Evolutionary conservation across 768 basidiomycete genomes (phyloP).

Genomic region (Lyophyllum shimeji): DNA sequence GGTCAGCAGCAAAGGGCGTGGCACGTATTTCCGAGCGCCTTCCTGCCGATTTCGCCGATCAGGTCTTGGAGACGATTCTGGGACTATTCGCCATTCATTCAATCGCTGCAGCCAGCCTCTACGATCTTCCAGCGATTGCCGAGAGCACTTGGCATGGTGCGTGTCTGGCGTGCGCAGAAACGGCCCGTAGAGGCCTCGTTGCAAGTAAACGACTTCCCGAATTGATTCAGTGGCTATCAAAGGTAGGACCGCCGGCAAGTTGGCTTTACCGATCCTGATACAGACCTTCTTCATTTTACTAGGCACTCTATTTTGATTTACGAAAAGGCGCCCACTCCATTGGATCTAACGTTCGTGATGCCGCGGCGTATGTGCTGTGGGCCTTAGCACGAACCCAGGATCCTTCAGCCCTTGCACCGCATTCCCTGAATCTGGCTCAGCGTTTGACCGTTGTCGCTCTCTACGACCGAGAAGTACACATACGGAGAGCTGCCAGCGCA

Average conservation of each 20-base stretch:
- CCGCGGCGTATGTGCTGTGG: constrained; percentile 94
- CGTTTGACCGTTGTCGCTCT: constrained; percentile 76
- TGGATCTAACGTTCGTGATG: constrained; percentile 92
- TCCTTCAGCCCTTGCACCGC: constrained; percentile 52
- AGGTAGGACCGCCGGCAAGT: constrained; percentile 45
- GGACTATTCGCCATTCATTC: constrained; percentile 78
- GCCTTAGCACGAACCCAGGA: constrained; percentile 83
- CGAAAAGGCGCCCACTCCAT: constrained; percentile 91
- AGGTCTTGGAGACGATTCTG: constrained; percentile 82
- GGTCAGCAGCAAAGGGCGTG: constrained; percentile 91
- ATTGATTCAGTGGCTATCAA: constrained; percentile 77
- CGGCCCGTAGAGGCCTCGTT: constrained; percentile 82
- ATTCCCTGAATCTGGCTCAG: constrained; percentile 65
- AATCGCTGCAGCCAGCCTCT: constrained; percentile 57
- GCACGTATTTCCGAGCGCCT: constrained; percentile 83
- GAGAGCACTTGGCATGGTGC: constrained; percentile 96
- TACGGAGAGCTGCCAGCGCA: constrained; percentile 93
- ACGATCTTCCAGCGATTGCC: constrained; percentile 73
- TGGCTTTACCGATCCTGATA: neutral
- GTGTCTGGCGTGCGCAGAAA: constrained; percentile 88
- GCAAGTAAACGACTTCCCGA: constrained; percentile 53
- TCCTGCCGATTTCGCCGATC: constrained; percentile 68
- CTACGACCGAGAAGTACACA: constrained; percentile 93
- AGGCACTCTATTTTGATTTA: constrained; percentile 93
- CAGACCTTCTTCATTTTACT: constrained; percentile 5